Conservation (phyloP, 495 filamentous ascomycete species). For the Aspergillus nidulans region DNA sequence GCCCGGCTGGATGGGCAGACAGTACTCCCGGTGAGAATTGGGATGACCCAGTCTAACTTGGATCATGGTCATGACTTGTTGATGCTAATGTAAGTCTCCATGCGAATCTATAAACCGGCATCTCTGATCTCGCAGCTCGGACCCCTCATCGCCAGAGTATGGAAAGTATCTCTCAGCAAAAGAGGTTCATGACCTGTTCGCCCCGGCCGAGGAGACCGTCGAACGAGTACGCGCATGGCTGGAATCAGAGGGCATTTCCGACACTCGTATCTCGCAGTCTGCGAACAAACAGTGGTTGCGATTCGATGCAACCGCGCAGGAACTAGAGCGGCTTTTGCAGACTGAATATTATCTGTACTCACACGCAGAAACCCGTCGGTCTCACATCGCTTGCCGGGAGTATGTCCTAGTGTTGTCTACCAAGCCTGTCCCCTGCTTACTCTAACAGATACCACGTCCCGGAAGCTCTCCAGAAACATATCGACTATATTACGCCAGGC, state of each 20-base stretch:
- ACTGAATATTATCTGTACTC: slow-evolving; percentile 57
- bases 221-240: slow-evolving; percentile 43
- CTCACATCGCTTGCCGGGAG: slow-evolving; percentile 47
- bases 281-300: slow-evolving; percentile 52
- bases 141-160: slow-evolving; percentile 46
- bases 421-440: not conserved
- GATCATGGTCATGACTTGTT: slow-evolving; percentile 50
- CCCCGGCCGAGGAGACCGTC: slow-evolving; percentile 44
- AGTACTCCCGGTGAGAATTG: slow-evolving; percentile 42
- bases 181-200: slow-evolving; percentile 49
- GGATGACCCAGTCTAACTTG: slow-evolving; percentile 50
- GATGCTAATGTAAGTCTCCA: slow-evolving; percentile 43
- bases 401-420: slow-evolving; percentile 13
- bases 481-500: slow-evolving; percentile 59
- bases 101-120: not conserved
- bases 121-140: slow-evolving; percentile 9
- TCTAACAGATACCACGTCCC: slow-evolving; percentile 50
- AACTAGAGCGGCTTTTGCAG: slow-evolving; percentile 53
- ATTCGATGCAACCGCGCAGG: slow-evolving; percentile 51
- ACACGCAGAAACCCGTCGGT: slow-evolving; percentile 37
- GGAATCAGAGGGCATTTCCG: slow-evolving; percentile 42
- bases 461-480: slow-evolving; percentile 41
- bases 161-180: slow-evolving; percentile 53
- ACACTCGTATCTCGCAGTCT: slow-evolving; percentile 43
- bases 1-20: not conserved